Evolutionary conservation across 2,329 filamentous ascomycete genomes (phyloP).

Genomic region (Diplocarpon mali): DNA sequence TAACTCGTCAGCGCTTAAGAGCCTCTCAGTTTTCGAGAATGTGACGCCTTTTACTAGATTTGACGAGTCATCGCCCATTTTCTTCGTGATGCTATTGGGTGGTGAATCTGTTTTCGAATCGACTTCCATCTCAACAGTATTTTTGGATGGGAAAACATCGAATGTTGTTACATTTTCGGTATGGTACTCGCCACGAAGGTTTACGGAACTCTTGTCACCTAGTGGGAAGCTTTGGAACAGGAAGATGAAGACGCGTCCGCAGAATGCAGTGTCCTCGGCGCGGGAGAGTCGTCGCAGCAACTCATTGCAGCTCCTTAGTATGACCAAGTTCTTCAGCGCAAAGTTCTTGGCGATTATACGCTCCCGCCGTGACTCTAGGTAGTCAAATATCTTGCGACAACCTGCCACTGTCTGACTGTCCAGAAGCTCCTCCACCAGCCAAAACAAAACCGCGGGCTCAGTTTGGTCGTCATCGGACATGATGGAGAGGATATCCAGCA

Average conservation of each 20-base stretch:
- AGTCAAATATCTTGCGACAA: slow-evolving; percentile 87
- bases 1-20: slow-evolving; percentile 56
- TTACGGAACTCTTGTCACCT: slow-evolving; percentile 94
- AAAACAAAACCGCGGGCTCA: slow-evolving; percentile 74
- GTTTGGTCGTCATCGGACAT: slow-evolving; percentile 71
- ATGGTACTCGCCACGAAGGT: slow-evolving; percentile 90
- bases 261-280: slow-evolving; percentile 94
- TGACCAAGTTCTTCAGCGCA: slow-evolving; percentile 74
- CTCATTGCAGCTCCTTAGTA: slow-evolving; percentile 92
- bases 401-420: slow-evolving; percentile 93
- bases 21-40: slow-evolving; percentile 34
- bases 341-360: slow-evolving; percentile 73
- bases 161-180: slow-evolving; percentile 86
- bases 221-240: slow-evolving; percentile 96
- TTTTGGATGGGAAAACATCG: slow-evolving; percentile 42
- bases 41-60: slow-evolving; percentile 34
- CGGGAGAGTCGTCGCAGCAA: slow-evolving; percentile 86
- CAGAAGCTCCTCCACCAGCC: slow-evolving; percentile 86
- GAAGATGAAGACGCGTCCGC: slow-evolving; percentile 94
- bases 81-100: slow-evolving; percentile 13
- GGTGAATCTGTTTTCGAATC: slow-evolving; percentile 32
- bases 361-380: slow-evolving; percentile 85
- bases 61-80: slow-evolving; percentile 24
- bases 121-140: slow-evolving; percentile 49
- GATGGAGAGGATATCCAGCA: slow-evolving; percentile 83